These are phyloP conservation scores for Kazachstania sp. DNA, from an alignment of 1,139 yeast species.

Conservation along the genomic window DNA sequence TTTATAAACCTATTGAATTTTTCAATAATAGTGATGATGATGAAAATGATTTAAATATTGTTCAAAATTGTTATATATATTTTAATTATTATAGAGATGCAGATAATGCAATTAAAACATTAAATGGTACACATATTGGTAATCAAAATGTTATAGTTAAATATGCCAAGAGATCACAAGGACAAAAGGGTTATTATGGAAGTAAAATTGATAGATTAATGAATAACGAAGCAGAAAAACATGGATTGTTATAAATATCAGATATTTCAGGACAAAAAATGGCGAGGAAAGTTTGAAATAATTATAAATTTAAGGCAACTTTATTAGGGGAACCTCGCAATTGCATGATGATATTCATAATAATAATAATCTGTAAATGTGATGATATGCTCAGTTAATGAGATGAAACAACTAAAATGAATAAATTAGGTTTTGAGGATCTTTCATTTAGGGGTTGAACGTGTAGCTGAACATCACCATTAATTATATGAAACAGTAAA, in stretches of 20 bases:
- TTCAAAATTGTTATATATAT: slow-evolving; percentile 30
- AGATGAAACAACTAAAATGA: no score
- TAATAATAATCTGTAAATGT: no score
- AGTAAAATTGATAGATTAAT: slow-evolving; percentile 65
- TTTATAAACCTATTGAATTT: slow-evolving; percentile 46
- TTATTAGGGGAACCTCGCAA: no score
- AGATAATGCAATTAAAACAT: slow-evolving; percentile 61
- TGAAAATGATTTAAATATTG: background rate
- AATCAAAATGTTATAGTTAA: slow-evolving; percentile 53
- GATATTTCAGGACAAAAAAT: background rate
- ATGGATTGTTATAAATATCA: slow-evolving; percentile 16
- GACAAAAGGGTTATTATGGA: slow-evolving; percentile 59
- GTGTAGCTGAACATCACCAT: no score
- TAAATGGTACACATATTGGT: slow-evolving; percentile 65
- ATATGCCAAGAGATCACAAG: slow-evolving; percentile 65
- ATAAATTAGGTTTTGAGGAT: no score
- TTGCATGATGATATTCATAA: no score
- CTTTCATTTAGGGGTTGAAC: no score
- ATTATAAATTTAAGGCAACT: no score
- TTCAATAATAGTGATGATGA: slow-evolving; percentile 15
- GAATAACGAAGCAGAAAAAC: slow-evolving; percentile 55
- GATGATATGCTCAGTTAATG: no score
- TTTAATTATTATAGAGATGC: slow-evolving; percentile 59
- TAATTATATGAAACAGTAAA: no score
- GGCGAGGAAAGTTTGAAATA: no score